Percentiles rank a stretch among this genome's conserved stretches.
These are phyloP conservation scores for Camellia japonica DNA, from an alignment of 148 eudicot genomes.

Conservation along the genomic window DNA sequence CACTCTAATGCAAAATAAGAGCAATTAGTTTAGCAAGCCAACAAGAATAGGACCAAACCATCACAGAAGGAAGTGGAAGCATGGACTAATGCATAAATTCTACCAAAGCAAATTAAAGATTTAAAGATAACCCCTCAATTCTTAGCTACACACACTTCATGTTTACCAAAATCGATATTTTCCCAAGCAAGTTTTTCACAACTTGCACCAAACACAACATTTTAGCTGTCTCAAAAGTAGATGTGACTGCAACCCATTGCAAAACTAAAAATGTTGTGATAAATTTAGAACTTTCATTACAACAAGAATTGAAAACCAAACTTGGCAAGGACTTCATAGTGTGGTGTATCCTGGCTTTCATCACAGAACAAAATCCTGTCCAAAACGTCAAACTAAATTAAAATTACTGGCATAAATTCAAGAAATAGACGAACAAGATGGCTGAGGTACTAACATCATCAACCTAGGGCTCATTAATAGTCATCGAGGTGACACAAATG, in stretches of 20 bases:
- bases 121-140: not conserved
- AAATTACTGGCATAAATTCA: not conserved
- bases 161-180: not conserved
- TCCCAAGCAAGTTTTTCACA: not conserved
- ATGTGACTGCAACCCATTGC: not conserved
- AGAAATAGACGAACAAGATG: not conserved
- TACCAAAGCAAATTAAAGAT: not conserved
- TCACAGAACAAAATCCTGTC: not conserved
- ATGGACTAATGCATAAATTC: not conserved
- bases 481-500: not conserved
- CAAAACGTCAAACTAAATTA: not conserved
- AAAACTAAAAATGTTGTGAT: not conserved
- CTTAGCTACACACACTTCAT: not conserved
- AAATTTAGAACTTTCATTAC: not conserved
- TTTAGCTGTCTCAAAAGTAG: not conserved
- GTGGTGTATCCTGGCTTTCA: not conserved
- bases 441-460: not conserved
- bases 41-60: not conserved
- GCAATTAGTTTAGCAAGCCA: not conserved
- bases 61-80: not conserved
- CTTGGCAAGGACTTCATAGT: too few species aligned
- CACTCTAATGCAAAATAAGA: constrained; percentile 32
- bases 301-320: not conserved
- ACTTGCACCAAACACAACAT: not conserved
- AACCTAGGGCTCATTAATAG: too few species aligned